phyloP scores from a whole-genome alignment of 306 rosid genomes.

The Neltuma alba region DNA sequence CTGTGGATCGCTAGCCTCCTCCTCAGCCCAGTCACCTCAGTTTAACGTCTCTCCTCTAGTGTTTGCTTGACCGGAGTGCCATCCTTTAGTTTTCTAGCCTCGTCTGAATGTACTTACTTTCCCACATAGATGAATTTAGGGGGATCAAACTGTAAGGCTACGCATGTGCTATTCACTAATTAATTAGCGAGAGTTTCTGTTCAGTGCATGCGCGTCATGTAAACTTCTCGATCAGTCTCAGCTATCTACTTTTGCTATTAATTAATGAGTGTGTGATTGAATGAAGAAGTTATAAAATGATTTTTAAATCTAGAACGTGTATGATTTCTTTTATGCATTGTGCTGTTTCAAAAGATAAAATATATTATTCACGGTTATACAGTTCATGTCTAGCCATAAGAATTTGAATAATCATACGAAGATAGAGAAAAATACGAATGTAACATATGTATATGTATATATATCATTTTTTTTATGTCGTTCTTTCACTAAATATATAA shows the following conservation, averaged over 20 bases:
- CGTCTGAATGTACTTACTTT: no score
- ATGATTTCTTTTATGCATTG: no score
- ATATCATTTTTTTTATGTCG: neutral
- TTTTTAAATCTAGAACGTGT: neutral
- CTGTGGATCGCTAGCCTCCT: neutral
- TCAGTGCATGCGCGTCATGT: neutral
- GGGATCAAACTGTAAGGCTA: neutral
- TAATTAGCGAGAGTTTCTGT: neutral
- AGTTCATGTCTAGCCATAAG: neutral
- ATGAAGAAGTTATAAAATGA: no score
- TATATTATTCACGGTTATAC: neutral
- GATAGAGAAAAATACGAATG: no score
- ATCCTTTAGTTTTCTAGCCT: neutral
- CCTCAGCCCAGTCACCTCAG: no score
- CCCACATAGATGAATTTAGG: no score
- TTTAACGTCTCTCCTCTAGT: no score
- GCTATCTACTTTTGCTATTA: neutral
- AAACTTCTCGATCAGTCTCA: neutral
- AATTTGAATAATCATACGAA: neutral
- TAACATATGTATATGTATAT: no score
- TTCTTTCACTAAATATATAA: neutral
- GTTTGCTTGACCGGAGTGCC: neutral
- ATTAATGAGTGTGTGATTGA: neutral
- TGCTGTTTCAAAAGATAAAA: neutral
- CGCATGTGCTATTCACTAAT: neutral